These are phyloP conservation scores for Endoconidiophora laricicola DNA, from an alignment of 2,329 filamentous ascomycete genomes.

Conservation along the genomic window DNA sequence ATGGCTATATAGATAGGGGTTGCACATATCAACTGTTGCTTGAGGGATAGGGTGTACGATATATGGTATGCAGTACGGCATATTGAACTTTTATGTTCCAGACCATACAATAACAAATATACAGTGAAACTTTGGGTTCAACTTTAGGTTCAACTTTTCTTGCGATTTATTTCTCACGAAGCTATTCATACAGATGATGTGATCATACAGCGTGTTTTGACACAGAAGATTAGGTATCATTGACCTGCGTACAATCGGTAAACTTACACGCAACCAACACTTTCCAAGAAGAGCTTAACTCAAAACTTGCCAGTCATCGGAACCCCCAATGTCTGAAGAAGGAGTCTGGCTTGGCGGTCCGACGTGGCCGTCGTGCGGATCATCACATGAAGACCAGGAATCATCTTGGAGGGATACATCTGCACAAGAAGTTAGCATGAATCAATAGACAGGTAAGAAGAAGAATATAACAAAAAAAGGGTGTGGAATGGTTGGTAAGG, in stretches of 20 bases:
- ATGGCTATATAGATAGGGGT: too few species aligned
- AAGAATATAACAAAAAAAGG: not conserved
- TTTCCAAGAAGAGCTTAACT: not conserved
- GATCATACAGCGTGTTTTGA: constrained; percentile 10
- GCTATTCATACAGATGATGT: not conserved
- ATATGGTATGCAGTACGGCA: too few species aligned
- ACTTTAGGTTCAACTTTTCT: too few species aligned
- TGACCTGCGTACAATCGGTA: not conserved
- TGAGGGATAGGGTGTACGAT: not conserved
- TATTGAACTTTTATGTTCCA: too few species aligned
- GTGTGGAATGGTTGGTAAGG: not conserved
- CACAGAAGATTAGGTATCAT: not conserved
- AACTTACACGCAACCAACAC: not conserved
- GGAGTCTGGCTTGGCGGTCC: constrained; percentile 66
- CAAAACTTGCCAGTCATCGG: constrained; percentile 13
- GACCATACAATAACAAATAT: too few species aligned
- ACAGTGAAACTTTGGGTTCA: too few species aligned
- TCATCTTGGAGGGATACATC: constrained; percentile 52
- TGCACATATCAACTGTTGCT: too few species aligned
- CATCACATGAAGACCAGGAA: constrained; percentile 70
- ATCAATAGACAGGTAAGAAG: not conserved
- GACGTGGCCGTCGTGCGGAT: constrained; percentile 73
- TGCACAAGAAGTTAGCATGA: constrained; percentile 17
- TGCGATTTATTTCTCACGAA: too few species aligned
- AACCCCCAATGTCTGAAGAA: constrained; percentile 53